Percentiles rank a stretch among this genome's conserved stretches.
These are phyloP conservation scores for Flammula alnicola DNA, from an alignment of 1,284 basidiomycete species.

Conservation along the genomic window DNA sequence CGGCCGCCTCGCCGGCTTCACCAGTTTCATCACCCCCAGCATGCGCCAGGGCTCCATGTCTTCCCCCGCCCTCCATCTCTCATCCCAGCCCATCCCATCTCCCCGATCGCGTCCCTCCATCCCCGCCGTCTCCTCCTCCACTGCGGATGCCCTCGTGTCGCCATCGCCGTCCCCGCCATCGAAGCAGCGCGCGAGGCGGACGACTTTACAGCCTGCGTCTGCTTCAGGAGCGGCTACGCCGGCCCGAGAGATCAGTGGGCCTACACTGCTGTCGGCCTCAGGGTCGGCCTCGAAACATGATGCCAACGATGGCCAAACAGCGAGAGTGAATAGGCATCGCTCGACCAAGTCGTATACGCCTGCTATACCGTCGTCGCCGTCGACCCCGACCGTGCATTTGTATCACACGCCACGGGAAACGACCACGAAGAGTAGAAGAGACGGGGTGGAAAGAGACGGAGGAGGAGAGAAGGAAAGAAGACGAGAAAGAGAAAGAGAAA, in stretches of 20 bases:
- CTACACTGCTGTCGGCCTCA: conserved; percentile 23
- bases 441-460: not conserved
- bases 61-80: conserved; percentile 68
- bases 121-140: conserved; percentile 51
- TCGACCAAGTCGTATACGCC: conserved; percentile 43
- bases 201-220: conserved; percentile 42
- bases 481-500: conserved; percentile 1
- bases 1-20: conserved; percentile 54
- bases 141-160: too few relatives aligned
- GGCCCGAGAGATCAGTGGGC: conserved; percentile 27
- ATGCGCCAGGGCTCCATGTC: conserved; percentile 72
- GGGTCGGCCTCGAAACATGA: too few relatives aligned
- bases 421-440: conserved; percentile 3
- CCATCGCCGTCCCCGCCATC: too few relatives aligned
- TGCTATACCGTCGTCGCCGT: conserved; percentile 36
- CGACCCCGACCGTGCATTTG: conserved; percentile 28
- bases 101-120: conserved; percentile 47
- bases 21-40: conserved; percentile 65
- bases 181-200: conserved; percentile 37
- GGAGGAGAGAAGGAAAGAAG: not conserved
- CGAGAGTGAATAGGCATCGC: too few relatives aligned
- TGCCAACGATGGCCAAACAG: too few relatives aligned
- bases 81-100: conserved; percentile 55
- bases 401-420: conserved; percentile 9
- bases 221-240: conserved; percentile 13